Conservation (phyloP, 768 basidiomycete species). For the Exidia glandulosa region DNA sequence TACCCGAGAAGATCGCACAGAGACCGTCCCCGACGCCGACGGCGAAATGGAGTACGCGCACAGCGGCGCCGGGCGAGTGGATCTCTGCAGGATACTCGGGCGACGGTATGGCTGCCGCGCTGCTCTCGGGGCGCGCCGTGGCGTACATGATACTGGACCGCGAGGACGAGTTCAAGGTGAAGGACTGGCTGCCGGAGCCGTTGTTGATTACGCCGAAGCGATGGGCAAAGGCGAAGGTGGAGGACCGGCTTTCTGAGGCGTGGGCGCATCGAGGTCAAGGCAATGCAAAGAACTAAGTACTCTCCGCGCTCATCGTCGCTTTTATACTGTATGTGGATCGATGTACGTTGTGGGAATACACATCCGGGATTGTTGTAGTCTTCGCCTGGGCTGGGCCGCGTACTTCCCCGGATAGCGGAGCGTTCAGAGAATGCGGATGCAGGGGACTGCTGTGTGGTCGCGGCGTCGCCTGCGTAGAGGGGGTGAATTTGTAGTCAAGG, state of each 20-base stretch:
- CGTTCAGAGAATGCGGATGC: too few relatives aligned
- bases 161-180: slow-evolving; percentile 21
- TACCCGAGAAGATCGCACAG: slow-evolving; percentile 36
- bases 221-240: slow-evolving; percentile 34
- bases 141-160: slow-evolving; percentile 46
- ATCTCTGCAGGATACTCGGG: slow-evolving; percentile 59
- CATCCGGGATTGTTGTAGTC: too few relatives aligned
- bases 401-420: too few relatives aligned
- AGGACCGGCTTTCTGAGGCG: slow-evolving; percentile 11
- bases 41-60: slow-evolving; percentile 1
- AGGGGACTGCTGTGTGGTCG: too few relatives aligned
- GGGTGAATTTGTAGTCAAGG: too few relatives aligned
- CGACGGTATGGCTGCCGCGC: slow-evolving; percentile 66
- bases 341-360: too few relatives aligned
- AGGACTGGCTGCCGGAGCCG: slow-evolving; percentile 39
- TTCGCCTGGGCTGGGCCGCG: too few relatives aligned
- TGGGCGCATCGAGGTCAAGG: too few relatives aligned
- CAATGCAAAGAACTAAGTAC: too few relatives aligned
- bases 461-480: too few relatives aligned
- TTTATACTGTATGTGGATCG: too few relatives aligned
- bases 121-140: slow-evolving; percentile 48
- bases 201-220: slow-evolving; percentile 37
- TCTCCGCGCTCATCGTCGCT: too few relatives aligned
- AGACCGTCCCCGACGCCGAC: not conserved
- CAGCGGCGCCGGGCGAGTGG: slow-evolving; percentile 51